These are phyloP conservation scores for Endogone sp. DNA, from an alignment of 192 early-diverging fungal genomes.

Conservation along the genomic window DNA sequence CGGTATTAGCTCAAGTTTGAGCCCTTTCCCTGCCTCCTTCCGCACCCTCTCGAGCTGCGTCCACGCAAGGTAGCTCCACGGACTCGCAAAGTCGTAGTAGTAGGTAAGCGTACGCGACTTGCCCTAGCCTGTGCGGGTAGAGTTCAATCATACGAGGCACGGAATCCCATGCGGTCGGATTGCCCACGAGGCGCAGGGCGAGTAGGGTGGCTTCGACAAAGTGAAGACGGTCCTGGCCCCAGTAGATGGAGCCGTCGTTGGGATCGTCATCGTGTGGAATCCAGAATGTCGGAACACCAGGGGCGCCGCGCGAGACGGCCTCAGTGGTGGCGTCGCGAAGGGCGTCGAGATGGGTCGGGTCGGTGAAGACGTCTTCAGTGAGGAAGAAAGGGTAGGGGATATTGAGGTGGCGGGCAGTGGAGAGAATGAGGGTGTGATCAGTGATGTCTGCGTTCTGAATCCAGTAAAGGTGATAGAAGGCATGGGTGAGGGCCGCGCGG, in stretches of 20 bases:
- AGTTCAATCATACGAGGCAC: neutral
- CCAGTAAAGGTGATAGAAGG: conserved; percentile 20
- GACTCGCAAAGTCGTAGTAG: conserved; percentile 21
- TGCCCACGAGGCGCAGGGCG: neutral
- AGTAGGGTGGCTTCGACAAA: conserved; percentile 17
- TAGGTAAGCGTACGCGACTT: conserved; percentile 10
- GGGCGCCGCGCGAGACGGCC: conserved; percentile 9
- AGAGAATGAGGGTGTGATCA: conserved; percentile 4
- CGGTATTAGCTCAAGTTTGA: conserved; percentile 17
- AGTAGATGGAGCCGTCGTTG: conserved; percentile 7
- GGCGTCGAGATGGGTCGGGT: conserved; percentile 6
- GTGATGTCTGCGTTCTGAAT: conserved; percentile 15
- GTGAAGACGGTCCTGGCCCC: conserved; percentile 22
- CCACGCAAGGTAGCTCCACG: conserved; percentile 16
- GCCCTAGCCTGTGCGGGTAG: neutral
- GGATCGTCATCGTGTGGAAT: conserved; percentile 1
- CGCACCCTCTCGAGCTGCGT: conserved; percentile 12
- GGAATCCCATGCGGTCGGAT: conserved; percentile 12
- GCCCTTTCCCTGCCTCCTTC: conserved; percentile 4
- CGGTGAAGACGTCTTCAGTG: conserved; percentile 5
- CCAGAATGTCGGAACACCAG: conserved; percentile 15
- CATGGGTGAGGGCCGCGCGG: conserved; percentile 15
- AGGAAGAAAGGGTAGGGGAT: conserved; percentile 7
- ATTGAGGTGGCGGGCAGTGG: conserved; percentile 2
- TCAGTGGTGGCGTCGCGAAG: conserved; percentile 9